Percentiles rank a stretch among this genome's conserved stretches.
Conservation (phyloP, 202 grass and related monocot genomes). For the Panicum hallii region DNA sequence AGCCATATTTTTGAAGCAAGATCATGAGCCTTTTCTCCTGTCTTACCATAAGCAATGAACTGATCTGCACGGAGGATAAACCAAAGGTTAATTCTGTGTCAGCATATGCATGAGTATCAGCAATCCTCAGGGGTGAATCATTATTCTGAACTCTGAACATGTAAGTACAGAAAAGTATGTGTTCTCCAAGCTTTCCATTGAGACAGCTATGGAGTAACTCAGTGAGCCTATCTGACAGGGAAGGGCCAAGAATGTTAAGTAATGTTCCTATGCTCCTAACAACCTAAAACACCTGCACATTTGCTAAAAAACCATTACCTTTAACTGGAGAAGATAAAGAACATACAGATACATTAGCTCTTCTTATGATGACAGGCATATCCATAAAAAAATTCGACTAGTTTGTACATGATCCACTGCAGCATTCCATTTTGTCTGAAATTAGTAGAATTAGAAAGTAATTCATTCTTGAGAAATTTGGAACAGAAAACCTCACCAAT, state of each 20-base stretch:
- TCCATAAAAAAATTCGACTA: not conserved
- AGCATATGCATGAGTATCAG: conserved; percentile 7
- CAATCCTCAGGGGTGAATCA: conserved; percentile 17
- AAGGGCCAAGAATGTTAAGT: conserved; percentile 6
- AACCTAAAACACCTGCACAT: conserved; percentile 22
- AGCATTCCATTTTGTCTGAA: not conserved
- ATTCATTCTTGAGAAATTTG: conserved; percentile 23
- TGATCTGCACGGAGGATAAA: conserved; percentile 69
- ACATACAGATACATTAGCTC: not conserved
- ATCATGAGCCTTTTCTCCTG: conserved; percentile 90
- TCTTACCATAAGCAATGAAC: conserved; percentile 91
- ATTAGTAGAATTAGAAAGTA: conserved; percentile 13
- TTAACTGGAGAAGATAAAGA: not conserved
- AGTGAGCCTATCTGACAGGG: not conserved
- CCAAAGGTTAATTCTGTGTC: not conserved
- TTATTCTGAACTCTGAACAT: conserved; percentile 12
- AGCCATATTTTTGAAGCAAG: conserved; percentile 94
- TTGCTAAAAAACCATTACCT: not conserved
- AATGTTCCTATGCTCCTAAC: conserved; percentile 4
- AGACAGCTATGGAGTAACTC: not conserved
- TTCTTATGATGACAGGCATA: conserved; percentile 13
- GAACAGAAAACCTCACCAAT: conserved; percentile 71
- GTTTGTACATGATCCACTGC: not conserved
- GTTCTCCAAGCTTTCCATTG: conserved; percentile 26
- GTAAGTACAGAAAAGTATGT: conserved; percentile 13